These are phyloP conservation scores for Talaromyces stipitatus DNA, from an alignment of 495 filamentous ascomycete species.

Conservation along the genomic window DNA sequence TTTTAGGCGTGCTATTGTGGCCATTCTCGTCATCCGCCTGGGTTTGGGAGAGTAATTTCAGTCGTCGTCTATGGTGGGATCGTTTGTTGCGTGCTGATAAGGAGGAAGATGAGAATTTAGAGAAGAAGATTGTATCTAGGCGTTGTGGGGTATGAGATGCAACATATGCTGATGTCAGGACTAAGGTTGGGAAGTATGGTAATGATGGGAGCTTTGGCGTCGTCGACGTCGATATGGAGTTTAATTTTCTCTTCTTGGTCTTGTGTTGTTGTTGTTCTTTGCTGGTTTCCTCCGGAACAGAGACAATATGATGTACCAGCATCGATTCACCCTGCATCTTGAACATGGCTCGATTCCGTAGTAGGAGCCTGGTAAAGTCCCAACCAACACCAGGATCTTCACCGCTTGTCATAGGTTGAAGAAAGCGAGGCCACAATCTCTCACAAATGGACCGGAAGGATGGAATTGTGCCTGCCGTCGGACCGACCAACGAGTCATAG, in stretches of 20 bases:
- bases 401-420: constrained; percentile 36
- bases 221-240: constrained; percentile 15
- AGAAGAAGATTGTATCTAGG: constrained; percentile 77
- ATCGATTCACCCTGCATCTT: constrained; percentile 69
- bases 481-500: constrained; percentile 34
- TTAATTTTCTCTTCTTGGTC: constrained; percentile 10
- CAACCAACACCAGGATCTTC: constrained; percentile 30
- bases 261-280: constrained; percentile 15
- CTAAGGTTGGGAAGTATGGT: constrained; percentile 72
- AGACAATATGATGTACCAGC: constrained; percentile 63
- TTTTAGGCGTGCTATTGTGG: constrained; percentile 20
- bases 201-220: constrained; percentile 41
- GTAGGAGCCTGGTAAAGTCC: constrained; percentile 75
- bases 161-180: constrained; percentile 83
- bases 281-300: constrained; percentile 35
- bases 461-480: constrained; percentile 37
- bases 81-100: constrained; percentile 40
- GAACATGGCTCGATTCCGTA: constrained; percentile 65
- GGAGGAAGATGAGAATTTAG: constrained; percentile 59
- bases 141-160: constrained; percentile 80
- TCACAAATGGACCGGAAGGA: constrained; percentile 35
- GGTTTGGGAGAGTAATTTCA: constrained; percentile 37
- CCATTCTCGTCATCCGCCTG: constrained; percentile 30
- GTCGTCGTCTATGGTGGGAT: constrained; percentile 48
- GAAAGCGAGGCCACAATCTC: constrained; percentile 76